Conservation (phyloP, 2,329 filamentous ascomycete genomes). For the Pseudopyrenochaeta lycopersici region DNA sequence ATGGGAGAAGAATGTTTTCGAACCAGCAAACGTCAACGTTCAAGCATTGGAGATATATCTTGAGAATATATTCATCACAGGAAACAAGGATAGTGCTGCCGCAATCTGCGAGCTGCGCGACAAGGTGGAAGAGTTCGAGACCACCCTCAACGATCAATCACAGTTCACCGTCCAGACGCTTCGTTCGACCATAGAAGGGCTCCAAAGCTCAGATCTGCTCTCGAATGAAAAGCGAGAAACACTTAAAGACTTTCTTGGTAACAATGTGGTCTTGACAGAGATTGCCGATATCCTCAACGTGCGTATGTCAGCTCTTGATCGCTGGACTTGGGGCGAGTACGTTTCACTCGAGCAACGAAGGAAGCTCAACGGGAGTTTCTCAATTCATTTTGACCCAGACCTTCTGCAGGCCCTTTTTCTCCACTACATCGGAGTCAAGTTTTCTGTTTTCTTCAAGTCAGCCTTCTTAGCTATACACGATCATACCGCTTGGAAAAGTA, state of each 20-base stretch:
- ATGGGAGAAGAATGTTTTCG: constrained; percentile 46
- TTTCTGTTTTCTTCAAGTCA: constrained; percentile 43
- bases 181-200: constrained; percentile 53
- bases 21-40: constrained; percentile 33
- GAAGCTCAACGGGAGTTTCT: constrained; percentile 39
- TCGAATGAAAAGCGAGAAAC: constrained; percentile 49
- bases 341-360: constrained; percentile 40
- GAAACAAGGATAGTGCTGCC: constrained; percentile 24
- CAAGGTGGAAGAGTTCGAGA: constrained; percentile 31
- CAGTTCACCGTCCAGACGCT: constrained; percentile 49
- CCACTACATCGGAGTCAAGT: constrained; percentile 42
- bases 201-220: constrained; percentile 57
- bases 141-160: constrained; percentile 17
- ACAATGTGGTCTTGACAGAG: constrained; percentile 41
- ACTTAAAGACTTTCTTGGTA: constrained; percentile 43
- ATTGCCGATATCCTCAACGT: constrained; percentile 45
- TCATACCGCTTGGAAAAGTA: constrained; percentile 30
- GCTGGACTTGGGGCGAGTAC: constrained; percentile 42
- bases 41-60: constrained; percentile 33
- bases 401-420: constrained; percentile 45
- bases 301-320: constrained; percentile 34
- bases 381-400: constrained; percentile 42
- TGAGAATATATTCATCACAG: constrained; percentile 26
- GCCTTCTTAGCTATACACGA: constrained; percentile 28
- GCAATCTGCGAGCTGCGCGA: constrained; percentile 27